A percentile compares a stretch with the other conserved stretches of the same genome.
These are phyloP conservation scores for Teratosphaeriaceae sp. DNA, from an alignment of 2,329 filamentous ascomycete genomes.

Conservation along the genomic window DNA sequence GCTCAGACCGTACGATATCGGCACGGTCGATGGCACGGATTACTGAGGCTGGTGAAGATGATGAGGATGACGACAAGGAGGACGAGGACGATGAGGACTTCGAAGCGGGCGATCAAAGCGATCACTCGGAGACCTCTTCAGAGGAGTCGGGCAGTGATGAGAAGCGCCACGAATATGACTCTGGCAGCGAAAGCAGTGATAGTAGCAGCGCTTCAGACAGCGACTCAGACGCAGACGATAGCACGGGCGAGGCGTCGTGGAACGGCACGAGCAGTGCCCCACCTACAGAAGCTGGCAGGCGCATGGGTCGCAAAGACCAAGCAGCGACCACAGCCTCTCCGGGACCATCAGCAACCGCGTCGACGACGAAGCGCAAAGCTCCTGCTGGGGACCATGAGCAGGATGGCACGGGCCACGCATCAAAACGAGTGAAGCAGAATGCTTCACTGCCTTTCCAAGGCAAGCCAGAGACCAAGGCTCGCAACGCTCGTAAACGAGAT, in stretches of 20 bases:
- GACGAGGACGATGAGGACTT: slow-evolving; percentile 18
- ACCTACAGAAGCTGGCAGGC: neutral
- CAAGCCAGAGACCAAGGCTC: slow-evolving; percentile 43
- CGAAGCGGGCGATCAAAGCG: slow-evolving; percentile 8
- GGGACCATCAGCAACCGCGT: neutral
- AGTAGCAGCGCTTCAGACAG: slow-evolving; percentile 11
- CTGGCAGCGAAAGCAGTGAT: slow-evolving; percentile 10
- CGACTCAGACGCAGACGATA: slow-evolving; percentile 9
- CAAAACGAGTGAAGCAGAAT: neutral
- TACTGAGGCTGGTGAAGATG: slow-evolving; percentile 16
- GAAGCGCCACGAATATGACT: slow-evolving; percentile 5
- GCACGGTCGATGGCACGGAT: slow-evolving; percentile 26
- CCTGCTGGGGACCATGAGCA: neutral
- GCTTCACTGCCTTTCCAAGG: slow-evolving; percentile 39
- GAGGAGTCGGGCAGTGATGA: slow-evolving; percentile 3
- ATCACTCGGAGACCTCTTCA: slow-evolving; percentile 6
- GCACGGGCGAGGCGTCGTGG: slow-evolving; percentile 12
- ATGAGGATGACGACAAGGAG: slow-evolving; percentile 14
- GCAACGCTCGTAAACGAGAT: slow-evolving; percentile 50
- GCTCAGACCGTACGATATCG: too few relatives aligned
- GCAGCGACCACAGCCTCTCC: too few relatives aligned
- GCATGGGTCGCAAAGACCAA: too few relatives aligned
- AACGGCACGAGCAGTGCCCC: slow-evolving; percentile 12
- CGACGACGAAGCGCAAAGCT: neutral
- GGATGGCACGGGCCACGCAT: neutral